Percentiles rank a stretch among this genome's conserved stretches.
phyloP scores from a whole-genome alignment of 805 yeast species.

The Saturnispora serradocipensis region DNA sequence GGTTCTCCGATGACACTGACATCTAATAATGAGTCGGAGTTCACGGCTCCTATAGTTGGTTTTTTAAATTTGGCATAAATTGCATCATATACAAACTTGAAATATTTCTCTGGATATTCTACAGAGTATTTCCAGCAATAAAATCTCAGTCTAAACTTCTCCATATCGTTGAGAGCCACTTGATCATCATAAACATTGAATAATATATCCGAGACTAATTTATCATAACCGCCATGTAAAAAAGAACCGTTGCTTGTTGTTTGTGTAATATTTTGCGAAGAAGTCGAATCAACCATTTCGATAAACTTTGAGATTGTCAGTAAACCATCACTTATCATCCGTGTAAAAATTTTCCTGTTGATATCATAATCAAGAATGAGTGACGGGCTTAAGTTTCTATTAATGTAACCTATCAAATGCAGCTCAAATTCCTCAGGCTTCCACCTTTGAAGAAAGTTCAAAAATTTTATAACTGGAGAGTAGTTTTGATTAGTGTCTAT shows the following conservation, averaged over 20 bases:
- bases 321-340: constrained; percentile 31
- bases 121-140: constrained; percentile 13
- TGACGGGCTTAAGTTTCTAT: constrained; percentile 23
- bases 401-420: constrained; percentile 19
- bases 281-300: constrained; percentile 19
- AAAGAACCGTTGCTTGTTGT: constrained; percentile 14
- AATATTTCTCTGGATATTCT: constrained; percentile 15
- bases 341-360: constrained; percentile 30
- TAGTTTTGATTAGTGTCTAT: constrained; percentile 10
- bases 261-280: constrained; percentile 8
- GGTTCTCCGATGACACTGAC: constrained; percentile 11
- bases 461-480: constrained; percentile 10
- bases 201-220: constrained; percentile 20
- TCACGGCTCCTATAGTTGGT: constrained; percentile 1
- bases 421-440: constrained; percentile 26
- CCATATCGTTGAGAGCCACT: constrained; percentile 11
- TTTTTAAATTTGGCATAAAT: constrained; percentile 7
- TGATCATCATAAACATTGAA: constrained; percentile 16
- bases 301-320: constrained; percentile 27
- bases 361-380: constrained; percentile 28
- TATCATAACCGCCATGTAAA: constrained; percentile 13
- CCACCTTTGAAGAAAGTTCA: constrained; percentile 30
- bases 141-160: constrained; percentile 13
- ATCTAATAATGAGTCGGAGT: constrained; percentile 6
- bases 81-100: constrained; percentile 11